A percentile compares a stretch with the other conserved stretches of the same genome.
These are phyloP conservation scores for Protomyces lactucae-debilis DNA, from an alignment of 1,139 yeast genomes.

Conservation along the genomic window DNA sequence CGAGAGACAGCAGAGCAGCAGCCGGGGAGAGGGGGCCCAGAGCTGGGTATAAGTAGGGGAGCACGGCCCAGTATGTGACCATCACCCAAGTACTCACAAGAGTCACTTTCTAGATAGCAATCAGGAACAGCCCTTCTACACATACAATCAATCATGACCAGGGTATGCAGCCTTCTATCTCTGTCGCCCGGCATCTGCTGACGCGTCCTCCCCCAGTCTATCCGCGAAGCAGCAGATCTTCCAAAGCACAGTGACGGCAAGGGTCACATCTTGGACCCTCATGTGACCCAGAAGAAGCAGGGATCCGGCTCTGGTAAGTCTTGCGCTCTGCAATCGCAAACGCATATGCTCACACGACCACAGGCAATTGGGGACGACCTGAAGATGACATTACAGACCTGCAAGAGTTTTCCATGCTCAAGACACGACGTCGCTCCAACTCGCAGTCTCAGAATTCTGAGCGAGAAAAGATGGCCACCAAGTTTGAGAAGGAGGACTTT, in stretches of 20 bases:
- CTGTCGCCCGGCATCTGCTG: neutral
- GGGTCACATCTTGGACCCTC: constrained; percentile 24
- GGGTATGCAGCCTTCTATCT: neutral
- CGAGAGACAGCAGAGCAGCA: no score
- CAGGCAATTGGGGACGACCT: constrained; percentile 24
- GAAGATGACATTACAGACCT: constrained; percentile 17
- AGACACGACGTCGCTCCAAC: constrained; percentile 20
- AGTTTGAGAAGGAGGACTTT: constrained; percentile 18
- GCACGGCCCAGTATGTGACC: no score
- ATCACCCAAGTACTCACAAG: no score
- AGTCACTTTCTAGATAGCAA: no score
- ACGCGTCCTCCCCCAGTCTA: neutral
- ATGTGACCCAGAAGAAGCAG: constrained; percentile 9
- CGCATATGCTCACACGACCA: neutral
- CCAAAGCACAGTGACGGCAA: constrained; percentile 25
- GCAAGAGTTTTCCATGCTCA: constrained; percentile 14
- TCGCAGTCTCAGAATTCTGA: constrained; percentile 10
- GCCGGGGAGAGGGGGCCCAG: no score
- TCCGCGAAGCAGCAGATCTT: neutral
- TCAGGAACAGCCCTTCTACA: no score
- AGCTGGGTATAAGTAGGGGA: no score
- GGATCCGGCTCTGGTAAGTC: constrained; percentile 13
- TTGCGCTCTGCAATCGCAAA: neutral
- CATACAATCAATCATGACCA: neutral
- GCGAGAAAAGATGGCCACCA: constrained; percentile 22